Conservation (phyloP, 768 basidiomycete species). For the Trichaptum fuscoviolaceum region DNA sequence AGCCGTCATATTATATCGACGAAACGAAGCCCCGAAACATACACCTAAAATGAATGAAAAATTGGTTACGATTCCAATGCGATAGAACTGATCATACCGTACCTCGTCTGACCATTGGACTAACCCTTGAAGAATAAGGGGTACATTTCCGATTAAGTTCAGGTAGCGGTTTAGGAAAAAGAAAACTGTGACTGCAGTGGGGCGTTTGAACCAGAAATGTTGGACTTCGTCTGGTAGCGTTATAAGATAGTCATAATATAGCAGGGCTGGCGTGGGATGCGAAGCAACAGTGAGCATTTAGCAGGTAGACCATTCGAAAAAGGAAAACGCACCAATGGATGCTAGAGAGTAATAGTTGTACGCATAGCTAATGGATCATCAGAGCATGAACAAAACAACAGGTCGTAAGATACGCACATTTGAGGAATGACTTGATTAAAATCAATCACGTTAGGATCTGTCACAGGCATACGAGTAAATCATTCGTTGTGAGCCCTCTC, state of each 20-base stretch:
- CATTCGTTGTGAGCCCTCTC: background rate
- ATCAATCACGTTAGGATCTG: background rate
- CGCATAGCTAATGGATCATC: background rate
- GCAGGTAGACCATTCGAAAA: background rate
- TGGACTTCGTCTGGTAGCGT: background rate
- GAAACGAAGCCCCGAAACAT: background rate
- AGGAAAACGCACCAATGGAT: background rate
- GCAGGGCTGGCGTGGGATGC: background rate
- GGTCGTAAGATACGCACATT: background rate
- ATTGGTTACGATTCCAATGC: background rate
- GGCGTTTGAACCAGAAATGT: constrained; percentile 1
- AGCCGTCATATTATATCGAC: background rate
- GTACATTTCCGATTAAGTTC: constrained; percentile 14
- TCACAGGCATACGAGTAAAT: background rate
- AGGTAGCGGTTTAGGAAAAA: constrained; percentile 4
- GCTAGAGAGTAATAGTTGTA: background rate
- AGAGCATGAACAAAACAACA: too few species aligned
- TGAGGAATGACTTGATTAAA: background rate
- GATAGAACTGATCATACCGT: background rate
- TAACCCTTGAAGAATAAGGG: constrained; percentile 11
- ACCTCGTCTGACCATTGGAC: background rate
- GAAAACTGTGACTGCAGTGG: background rate
- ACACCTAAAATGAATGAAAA: background rate
- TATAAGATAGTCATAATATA: background rate
- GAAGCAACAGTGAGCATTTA: background rate